These are phyloP conservation scores for Phytophthora palmivora DNA, from an alignment of 352 stramenopile genomes.

Conservation along the genomic window DNA sequence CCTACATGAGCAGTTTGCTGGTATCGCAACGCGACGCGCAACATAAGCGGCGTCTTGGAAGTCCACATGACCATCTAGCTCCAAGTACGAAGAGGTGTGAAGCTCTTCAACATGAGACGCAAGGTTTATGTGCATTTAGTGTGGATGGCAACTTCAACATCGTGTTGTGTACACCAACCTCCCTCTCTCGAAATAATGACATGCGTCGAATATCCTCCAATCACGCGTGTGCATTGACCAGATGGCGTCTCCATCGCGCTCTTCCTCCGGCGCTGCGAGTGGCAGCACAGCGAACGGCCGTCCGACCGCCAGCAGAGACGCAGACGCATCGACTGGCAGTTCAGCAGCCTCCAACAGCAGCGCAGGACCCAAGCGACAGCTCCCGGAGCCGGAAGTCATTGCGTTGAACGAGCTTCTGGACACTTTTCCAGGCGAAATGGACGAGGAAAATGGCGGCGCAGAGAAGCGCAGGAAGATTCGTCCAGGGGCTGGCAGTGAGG, in stretches of 20 bases:
- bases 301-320: constrained; percentile 13
- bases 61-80: constrained; percentile 15
- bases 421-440: constrained; percentile 64
- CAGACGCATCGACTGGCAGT: not conserved
- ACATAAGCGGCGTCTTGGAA: constrained; percentile 8
- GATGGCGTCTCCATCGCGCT: constrained; percentile 21
- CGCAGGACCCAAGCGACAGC: constrained; percentile 26
- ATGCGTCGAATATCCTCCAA: no score
- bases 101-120: no score
- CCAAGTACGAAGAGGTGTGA: not conserved
- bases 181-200: no score
- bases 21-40: constrained; percentile 16
- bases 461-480: constrained; percentile 21
- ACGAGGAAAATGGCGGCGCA: constrained; percentile 44
- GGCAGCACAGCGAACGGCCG: constrained; percentile 6
- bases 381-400: constrained; percentile 64
- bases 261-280: not conserved
- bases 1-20: constrained; percentile 22
- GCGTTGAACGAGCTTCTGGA: constrained; percentile 74
- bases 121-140: no score
- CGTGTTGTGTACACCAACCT: no score
- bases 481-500: not conserved
- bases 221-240: not conserved
- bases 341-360: not conserved
- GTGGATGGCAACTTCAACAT: no score